These are phyloP conservation scores for Penicillium sp. DNA, from an alignment of 2,329 filamentous ascomycete genomes.

Conservation along the genomic window DNA sequence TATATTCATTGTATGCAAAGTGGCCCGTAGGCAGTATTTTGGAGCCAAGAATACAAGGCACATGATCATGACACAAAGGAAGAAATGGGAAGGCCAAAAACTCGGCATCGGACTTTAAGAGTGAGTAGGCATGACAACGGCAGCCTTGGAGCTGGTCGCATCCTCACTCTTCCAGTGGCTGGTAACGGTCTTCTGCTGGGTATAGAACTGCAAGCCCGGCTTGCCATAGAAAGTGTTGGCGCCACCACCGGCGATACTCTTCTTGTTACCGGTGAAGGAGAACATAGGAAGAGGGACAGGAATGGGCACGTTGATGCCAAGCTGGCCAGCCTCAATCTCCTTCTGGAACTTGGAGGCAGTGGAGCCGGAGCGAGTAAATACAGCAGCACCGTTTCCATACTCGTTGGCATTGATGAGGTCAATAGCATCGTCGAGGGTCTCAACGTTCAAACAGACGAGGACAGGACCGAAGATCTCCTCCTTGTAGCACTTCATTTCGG, in stretches of 20 bases:
- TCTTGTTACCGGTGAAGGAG: conserved; percentile 73
- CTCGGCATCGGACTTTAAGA: conserved; percentile 19
- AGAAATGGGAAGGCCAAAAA: background rate
- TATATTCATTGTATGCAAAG: conserved; percentile 4
- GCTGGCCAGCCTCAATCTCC: conserved; percentile 64
- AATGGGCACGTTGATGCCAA: conserved; percentile 67
- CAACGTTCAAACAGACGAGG: conserved; percentile 60
- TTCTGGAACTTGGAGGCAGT: conserved; percentile 63
- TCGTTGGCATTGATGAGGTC: conserved; percentile 64
- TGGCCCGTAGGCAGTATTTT: conserved; percentile 1
- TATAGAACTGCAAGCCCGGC: conserved; percentile 91
- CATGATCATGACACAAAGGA: conserved; percentile 4
- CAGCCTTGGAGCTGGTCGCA: conserved; percentile 78
- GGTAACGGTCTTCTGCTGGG: conserved; percentile 96
- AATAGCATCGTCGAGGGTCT: conserved; percentile 62
- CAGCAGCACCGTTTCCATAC: conserved; percentile 65
- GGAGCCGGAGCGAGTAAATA: conserved; percentile 63
- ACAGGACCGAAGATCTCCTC: conserved; percentile 68
- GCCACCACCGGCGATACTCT: conserved; percentile 85
- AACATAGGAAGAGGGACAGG: conserved; percentile 63
- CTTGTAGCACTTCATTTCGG: conserved; percentile 64
- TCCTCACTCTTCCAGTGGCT: conserved; percentile 84
- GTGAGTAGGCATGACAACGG: conserved; percentile 82
- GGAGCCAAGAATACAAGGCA: background rate
- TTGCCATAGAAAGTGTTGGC: conserved; percentile 94